These are phyloP conservation scores for Hyaloscypha hepaticicola DNA, from an alignment of 495 filamentous ascomycete genomes.

Conservation along the genomic window DNA sequence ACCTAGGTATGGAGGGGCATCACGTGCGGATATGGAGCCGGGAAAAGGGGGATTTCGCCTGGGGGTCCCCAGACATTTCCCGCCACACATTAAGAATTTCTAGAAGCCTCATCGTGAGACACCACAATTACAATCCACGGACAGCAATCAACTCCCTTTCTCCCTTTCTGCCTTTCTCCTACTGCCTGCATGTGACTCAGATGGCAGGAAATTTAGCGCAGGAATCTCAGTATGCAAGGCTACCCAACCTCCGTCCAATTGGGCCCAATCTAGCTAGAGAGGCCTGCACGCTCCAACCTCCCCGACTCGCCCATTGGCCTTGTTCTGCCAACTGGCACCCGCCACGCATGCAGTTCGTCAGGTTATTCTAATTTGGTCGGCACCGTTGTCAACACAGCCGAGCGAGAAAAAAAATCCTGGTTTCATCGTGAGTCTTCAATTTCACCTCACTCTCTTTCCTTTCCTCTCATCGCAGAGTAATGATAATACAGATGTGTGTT, in stretches of 20 bases:
- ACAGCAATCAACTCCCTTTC: no score
- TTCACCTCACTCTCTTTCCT: slow-evolving; percentile 3
- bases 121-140: no score
- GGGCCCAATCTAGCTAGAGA: background rate
- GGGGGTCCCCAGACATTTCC: background rate
- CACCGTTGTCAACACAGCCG: background rate
- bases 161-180: no score
- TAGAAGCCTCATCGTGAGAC: background rate
- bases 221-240: slow-evolving; percentile 10
- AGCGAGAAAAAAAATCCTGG: background rate
- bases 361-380: slow-evolving; percentile 1
- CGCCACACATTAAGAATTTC: background rate
- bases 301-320: slow-evolving; percentile 3
- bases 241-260: slow-evolving; percentile 11
- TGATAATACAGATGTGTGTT: slow-evolving; percentile 8
- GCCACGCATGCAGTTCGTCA: background rate
- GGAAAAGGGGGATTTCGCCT: background rate
- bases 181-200: background rate
- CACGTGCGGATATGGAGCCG: background rate
- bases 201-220: background rate
- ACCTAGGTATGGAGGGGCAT: background rate
- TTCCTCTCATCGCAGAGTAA: background rate
- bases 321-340: slow-evolving; percentile 6
- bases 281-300: background rate
- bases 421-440: slow-evolving; percentile 4